phyloP scores from a whole-genome alignment of 2,329 filamentous ascomycete species.

The Nannizzia gypsea region DNA sequence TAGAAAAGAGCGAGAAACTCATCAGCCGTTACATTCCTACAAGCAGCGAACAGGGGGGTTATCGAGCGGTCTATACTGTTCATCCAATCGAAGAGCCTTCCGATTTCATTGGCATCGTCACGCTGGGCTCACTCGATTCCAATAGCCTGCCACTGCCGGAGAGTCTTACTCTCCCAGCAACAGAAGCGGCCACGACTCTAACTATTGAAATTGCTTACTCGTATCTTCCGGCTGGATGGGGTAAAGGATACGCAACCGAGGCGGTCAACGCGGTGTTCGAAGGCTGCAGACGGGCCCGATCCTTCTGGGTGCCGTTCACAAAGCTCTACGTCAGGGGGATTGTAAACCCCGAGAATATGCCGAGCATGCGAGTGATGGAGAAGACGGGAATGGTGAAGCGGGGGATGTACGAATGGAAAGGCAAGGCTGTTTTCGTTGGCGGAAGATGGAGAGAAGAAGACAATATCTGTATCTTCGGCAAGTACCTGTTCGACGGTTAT shows the following conservation, averaged over 20 bases:
- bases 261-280: background rate
- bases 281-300: background rate
- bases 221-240: background rate
- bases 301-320: background rate
- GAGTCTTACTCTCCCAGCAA: background rate
- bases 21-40: background rate
- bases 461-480: background rate
- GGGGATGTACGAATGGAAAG: background rate
- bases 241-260: slow-evolving; percentile 1
- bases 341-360: background rate
- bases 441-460: background rate
- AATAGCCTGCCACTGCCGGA: background rate
- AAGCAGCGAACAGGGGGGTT: background rate
- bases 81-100: background rate
- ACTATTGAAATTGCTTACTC: background rate
- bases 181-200: background rate
- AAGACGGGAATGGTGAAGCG: background rate
- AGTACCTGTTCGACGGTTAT: background rate
- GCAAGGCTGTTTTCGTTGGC: background rate
- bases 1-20: background rate
- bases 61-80: background rate
- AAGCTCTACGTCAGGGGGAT: background rate
- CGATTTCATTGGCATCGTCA: background rate
- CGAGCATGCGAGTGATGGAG: background rate
- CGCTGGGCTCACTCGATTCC: background rate